Conservation (phyloP, 805 yeast genomes). For the Kuraishia capsulata region DNA sequence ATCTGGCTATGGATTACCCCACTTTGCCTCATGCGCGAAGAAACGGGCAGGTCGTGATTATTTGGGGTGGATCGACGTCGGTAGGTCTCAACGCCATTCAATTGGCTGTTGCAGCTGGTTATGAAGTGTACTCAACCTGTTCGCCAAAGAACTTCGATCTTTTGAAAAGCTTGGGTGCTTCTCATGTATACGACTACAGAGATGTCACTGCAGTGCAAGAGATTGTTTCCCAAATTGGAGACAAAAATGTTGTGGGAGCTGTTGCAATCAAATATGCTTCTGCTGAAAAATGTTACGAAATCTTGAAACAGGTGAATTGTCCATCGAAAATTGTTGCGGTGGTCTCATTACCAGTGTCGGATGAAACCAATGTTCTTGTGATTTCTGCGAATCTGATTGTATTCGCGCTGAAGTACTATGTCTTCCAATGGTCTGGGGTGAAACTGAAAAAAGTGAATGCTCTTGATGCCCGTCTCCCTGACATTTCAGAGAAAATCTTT, state of each 20-base stretch:
- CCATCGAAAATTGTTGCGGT: background rate
- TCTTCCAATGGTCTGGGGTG: background rate
- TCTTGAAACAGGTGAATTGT: background rate
- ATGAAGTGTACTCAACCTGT: slow-evolving; percentile 7
- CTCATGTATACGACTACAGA: slow-evolving; percentile 7
- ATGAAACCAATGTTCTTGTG: background rate
- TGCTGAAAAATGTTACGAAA: background rate
- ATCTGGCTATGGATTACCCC: slow-evolving; percentile 2
- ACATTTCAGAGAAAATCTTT: background rate
- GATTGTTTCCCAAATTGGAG: slow-evolving; percentile 3
- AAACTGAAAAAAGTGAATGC: background rate
- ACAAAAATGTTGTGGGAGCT: slow-evolving; percentile 10
- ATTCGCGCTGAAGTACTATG: background rate
- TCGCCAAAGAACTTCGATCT: slow-evolving; percentile 5
- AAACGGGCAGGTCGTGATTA: slow-evolving; percentile 3
- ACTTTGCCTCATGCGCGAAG: background rate
- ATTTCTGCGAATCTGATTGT: background rate
- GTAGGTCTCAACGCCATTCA: slow-evolving; percentile 9
- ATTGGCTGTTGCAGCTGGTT: slow-evolving; percentile 7
- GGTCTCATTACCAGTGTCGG: background rate
- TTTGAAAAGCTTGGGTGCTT: slow-evolving; percentile 7
- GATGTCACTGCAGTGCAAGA: slow-evolving; percentile 2
- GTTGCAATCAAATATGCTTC: slow-evolving; percentile 17
- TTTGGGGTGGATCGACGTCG: slow-evolving; percentile 8
- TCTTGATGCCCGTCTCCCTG: background rate